Conservation (phyloP, 805 yeast genomes). For the Candida stauntonica region DNA sequence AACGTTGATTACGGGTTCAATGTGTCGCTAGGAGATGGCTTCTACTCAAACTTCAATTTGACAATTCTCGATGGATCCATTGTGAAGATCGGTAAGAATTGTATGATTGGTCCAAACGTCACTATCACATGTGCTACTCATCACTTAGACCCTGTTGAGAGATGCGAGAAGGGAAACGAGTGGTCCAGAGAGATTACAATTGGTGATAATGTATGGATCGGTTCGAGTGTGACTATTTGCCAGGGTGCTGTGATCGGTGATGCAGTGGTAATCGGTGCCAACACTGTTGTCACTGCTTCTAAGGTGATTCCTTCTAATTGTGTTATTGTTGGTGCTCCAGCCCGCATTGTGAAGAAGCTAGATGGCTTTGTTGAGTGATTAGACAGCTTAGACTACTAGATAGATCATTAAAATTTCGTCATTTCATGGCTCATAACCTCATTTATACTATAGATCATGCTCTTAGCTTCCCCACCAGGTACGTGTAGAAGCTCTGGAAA, state of each 20-base stretch:
- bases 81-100: conserved; percentile 56
- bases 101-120: conserved; percentile 60
- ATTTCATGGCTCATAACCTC: too few relatives aligned
- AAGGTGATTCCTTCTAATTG: conserved; percentile 50
- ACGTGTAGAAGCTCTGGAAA: conserved; percentile 25
- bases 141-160: conserved; percentile 45
- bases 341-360: conserved; percentile 37
- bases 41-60: conserved; percentile 56
- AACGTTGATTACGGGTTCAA: conserved; percentile 66
- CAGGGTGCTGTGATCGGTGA: conserved; percentile 69
- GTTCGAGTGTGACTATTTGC: conserved; percentile 47
- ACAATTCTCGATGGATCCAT: conserved; percentile 54
- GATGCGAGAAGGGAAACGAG: conserved; percentile 38
- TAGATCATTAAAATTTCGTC: too few relatives aligned
- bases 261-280: conserved; percentile 61
- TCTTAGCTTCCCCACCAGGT: conserved; percentile 6
- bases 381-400: too few relatives aligned
- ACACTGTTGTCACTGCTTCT: conserved; percentile 49
- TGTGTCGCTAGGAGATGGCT: conserved; percentile 48
- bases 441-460: not conserved
- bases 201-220: conserved; percentile 68
- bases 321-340: conserved; percentile 65
- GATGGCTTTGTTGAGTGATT: conserved; percentile 15
- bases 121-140: conserved; percentile 61
- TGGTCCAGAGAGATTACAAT: conserved; percentile 53